Evolutionary conservation across 208 protist species (phyloP), one percentile per base, ranked within the genome.

Genomic region (Endotrypanum monterogeii): DNA sequence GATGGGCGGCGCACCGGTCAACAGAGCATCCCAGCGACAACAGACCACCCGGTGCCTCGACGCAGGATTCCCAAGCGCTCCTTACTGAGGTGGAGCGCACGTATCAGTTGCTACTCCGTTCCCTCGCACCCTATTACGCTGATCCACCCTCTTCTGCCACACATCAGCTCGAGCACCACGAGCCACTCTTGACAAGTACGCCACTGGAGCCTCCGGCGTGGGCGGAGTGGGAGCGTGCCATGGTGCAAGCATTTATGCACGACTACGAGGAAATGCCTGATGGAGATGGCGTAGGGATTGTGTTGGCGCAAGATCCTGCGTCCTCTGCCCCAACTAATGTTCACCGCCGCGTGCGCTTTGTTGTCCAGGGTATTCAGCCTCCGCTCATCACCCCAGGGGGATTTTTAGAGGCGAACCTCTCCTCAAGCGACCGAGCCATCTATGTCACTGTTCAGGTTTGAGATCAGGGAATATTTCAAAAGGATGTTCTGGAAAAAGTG

Each of bases 301-400:
- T 44, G 32, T 75, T 76, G 18, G 7, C 37, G 16, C 70, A 76
- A 4, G 48, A 3, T 32, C 25, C 18, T 30, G 35, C 25, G 8
- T 4, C 12, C 12, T 23, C 57, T 25, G 48, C 58, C n/a, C 63
- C 58, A 1, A 18, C 50, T 7, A 35, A n/a, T 25, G 46, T 25
- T 37, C 16, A 32, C 60, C 79, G 76, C 5, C 83, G 85, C 35
- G 51, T 94, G 8, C 71, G 76, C 63, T 90, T 92, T 74, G 66
- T 79, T 25, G 80, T 94, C 39, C 89, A 94, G 54, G 89, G 87
- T 8, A 76, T 85, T 56, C 67, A 83, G 58, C 89, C 89, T 20
- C 72, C 85, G 4, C 77, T 94, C 8, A 32, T 51, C 20, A 91
- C 84, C 16, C 87, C 89, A 2, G 84, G 83, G 5, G 82, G 68